Percentiles rank a stretch among this genome's conserved stretches.
Evolutionary conservation across 345 rosid genomes (phyloP).

Genomic region (Kernera saxatilis): DNA sequence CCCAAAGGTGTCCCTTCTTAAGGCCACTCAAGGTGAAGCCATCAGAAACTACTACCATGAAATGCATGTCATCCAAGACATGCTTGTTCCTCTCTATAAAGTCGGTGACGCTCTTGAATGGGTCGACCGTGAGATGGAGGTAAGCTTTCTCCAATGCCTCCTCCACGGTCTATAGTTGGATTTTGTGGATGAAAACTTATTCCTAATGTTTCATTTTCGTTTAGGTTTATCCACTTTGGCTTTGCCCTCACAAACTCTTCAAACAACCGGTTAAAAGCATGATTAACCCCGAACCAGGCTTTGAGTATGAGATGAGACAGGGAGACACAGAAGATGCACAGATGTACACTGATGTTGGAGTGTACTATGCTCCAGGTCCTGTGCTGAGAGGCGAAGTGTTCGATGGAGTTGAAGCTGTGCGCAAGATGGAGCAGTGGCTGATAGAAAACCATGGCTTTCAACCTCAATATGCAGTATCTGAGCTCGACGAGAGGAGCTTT

Average conservation of each 20-base stretch:
- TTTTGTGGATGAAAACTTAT: neutral
- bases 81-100: constrained; percentile 92
- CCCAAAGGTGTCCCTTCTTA: constrained; percentile 91
- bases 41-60: constrained; percentile 89
- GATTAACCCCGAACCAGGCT: constrained; percentile 87
- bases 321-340: constrained; percentile 82
- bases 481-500: constrained; percentile 66
- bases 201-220: neutral
- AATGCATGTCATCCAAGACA: constrained; percentile 88
- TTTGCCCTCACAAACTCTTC: constrained; percentile 82
- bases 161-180: neutral
- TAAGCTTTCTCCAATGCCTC: constrained; percentile 11
- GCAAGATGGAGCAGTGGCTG: constrained; percentile 78
- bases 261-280: constrained; percentile 68
- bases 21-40: constrained; percentile 94
- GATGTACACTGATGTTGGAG: constrained; percentile 90
- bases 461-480: constrained; percentile 87
- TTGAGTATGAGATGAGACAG: constrained; percentile 67
- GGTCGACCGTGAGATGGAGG: constrained; percentile 91
- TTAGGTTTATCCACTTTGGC: constrained; percentile 84
- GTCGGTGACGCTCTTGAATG: constrained; percentile 83
- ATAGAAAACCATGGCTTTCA: constrained; percentile 78
- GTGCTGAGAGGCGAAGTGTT: constrained; percentile 86
- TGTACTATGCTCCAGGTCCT: constrained; percentile 81
- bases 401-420: constrained; percentile 76